Percentiles rank a stretch among this genome's conserved stretches.
phyloP scores from a whole-genome alignment of 768 basidiomycete genomes.

The Tephrocybe sp. region DNA sequence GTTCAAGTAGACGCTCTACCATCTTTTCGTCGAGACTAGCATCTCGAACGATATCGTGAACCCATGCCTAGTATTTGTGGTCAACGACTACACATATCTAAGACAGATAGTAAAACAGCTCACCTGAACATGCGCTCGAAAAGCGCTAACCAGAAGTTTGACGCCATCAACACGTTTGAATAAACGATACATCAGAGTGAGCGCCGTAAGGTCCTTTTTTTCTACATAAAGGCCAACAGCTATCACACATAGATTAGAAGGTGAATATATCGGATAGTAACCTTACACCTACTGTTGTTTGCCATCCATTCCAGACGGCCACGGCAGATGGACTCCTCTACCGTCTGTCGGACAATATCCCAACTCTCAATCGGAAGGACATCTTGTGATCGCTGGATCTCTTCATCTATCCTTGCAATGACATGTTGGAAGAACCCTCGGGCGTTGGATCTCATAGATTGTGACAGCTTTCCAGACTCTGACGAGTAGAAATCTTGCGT shows the following conservation, averaged over 20 bases:
- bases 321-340: constrained; percentile 52
- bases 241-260: constrained; percentile 21
- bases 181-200: constrained; percentile 58
- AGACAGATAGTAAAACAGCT: background rate
- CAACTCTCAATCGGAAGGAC: constrained; percentile 54
- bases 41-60: constrained; percentile 68
- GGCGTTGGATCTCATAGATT: constrained; percentile 41
- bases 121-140: constrained; percentile 64
- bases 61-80: constrained; percentile 42
- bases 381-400: constrained; percentile 51
- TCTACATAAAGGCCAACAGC: constrained; percentile 57
- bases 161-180: constrained; percentile 59
- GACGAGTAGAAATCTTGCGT: constrained; percentile 53
- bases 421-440: constrained; percentile 55
- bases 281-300: constrained; percentile 25
- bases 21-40: constrained; percentile 66
- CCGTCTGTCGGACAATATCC: constrained; percentile 48
- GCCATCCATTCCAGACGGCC: constrained; percentile 40
- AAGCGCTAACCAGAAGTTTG: constrained; percentile 56
- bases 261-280: constrained; percentile 1
- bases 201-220: constrained; percentile 37
- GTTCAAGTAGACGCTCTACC: constrained; percentile 69
- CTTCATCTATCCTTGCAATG: constrained; percentile 49
- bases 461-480: constrained; percentile 44
- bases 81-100: too few species aligned